Evolutionary conservation across 257 asterid genomes (phyloP), one percentile per base, ranked within the genome.

Genomic region (Anisodus tanguticus): DNA sequence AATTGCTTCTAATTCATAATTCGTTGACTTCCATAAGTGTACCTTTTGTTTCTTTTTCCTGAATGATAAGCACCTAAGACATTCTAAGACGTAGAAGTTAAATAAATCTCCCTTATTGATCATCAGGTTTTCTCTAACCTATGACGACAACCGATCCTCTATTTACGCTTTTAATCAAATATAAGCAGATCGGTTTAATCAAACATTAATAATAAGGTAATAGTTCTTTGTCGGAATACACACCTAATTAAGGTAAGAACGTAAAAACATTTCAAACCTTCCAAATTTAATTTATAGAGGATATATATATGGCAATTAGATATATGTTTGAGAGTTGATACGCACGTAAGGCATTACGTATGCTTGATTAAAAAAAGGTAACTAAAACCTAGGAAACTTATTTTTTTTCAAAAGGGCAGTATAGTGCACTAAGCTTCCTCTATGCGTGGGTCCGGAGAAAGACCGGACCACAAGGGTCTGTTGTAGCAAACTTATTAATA

Each of bases 331-430:
- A 71, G 39, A 45, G 58, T 71, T 19, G 79, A 74, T 11, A 47
- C 60, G 4, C 80, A 76, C 81, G 81, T 76, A 51, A 76, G 81
- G 10, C 8, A 76, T 76, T 76, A 76, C 81, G 81, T 49, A 49
- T 49, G 62, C 81, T 37, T 68, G 22, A 13, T 13, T 0, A 1
- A 3, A 12, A 7, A 26, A 31, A 22, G 57, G 57, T 3, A n/a
- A 54, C 2, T 1, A 22, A 74, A 47, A 22, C 39, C 43, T 47
- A 49, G 7, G 0, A 74, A 68, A 39, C 77, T 15, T 68, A 0
- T 31, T 31, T 31, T 31, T 31, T 31, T 31, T 1, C 0, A 31
- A 31, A 31, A 31, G 2, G 2, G 2, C 35, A 31, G 35, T 31
- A 1, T 1, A 1, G 35, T 31, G 35, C 35, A 31, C 35, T 31